phyloP scores from a whole-genome alignment of 2,329 filamentous ascomycete species.

The Hirsutella minnesotensis region DNA sequence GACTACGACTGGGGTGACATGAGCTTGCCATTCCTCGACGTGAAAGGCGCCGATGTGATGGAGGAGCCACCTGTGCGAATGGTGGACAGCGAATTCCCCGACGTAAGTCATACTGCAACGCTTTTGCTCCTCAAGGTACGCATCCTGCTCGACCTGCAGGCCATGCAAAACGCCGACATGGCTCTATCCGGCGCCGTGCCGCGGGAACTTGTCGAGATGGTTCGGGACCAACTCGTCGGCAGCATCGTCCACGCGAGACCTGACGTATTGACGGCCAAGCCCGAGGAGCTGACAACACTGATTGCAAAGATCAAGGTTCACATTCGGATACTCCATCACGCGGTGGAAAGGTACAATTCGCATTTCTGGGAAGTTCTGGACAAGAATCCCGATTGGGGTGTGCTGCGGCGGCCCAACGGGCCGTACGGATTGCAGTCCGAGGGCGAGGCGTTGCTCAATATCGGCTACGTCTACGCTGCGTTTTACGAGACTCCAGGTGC shows the following conservation, averaged over 20 bases:
- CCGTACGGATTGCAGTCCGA: not conserved
- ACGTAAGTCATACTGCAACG: slow-evolving; percentile 6
- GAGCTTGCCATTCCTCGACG: slow-evolving; percentile 16
- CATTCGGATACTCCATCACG: not conserved
- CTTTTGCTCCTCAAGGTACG: slow-evolving; percentile 13
- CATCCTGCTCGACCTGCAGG: slow-evolving; percentile 11
- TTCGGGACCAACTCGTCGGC: slow-evolving; percentile 8
- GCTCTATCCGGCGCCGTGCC: slow-evolving; percentile 7
- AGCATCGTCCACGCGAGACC: not conserved
- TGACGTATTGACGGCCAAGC: not conserved
- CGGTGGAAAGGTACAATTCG: not conserved
- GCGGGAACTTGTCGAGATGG: slow-evolving; percentile 10
- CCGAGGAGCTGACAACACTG: not conserved
- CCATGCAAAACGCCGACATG: slow-evolving; percentile 5
- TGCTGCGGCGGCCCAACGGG: not conserved
- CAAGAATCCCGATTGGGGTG: not conserved
- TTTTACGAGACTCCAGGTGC: slow-evolving; percentile 3
- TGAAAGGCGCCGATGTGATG: slow-evolving; percentile 26
- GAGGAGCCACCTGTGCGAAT: slow-evolving; percentile 15
- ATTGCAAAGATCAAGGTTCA: not conserved
- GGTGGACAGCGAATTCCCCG: not conserved
- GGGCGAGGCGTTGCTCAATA: not conserved
- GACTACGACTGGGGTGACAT: slow-evolving; percentile 11
- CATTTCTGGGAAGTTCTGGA: not conserved
- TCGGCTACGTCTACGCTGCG: not conserved